Percentiles rank a stretch among this genome's conserved stretches.
These are phyloP conservation scores for Tetrahymena elliotti DNA, from an alignment of 73 alveolate species.

Conservation along the genomic window DNA sequence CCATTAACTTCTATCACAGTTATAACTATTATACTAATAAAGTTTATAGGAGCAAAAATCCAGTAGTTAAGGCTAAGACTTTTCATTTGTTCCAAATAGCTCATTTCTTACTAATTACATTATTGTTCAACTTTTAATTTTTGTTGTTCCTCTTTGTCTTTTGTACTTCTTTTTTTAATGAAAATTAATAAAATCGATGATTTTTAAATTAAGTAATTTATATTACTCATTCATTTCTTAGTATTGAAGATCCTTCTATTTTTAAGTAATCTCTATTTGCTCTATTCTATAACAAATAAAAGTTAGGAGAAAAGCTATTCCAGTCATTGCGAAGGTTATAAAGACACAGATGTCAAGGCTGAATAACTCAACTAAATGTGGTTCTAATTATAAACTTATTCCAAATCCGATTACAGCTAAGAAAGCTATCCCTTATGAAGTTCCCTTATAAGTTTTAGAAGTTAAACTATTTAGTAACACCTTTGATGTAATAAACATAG, in stretches of 20 bases:
- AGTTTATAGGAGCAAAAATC: neutral
- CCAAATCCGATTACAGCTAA: neutral
- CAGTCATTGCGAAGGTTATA: neutral
- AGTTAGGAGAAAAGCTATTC: neutral
- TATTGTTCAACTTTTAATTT: neutral
- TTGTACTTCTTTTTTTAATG: neutral
- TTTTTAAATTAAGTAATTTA: no score
- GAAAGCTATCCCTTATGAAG: neutral
- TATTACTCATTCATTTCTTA: neutral
- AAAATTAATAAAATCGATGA: neutral
- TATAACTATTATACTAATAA: neutral
- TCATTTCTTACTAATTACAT: neutral
- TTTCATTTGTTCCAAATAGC: neutral
- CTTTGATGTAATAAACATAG: neutral
- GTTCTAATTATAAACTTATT: neutral
- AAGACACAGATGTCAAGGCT: neutral
- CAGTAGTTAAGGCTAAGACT: neutral
- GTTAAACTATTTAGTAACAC: neutral
- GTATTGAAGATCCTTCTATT: neutral
- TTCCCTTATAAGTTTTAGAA: neutral
- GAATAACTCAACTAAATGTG: neutral
- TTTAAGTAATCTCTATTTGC: neutral
- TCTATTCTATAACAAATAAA: neutral
- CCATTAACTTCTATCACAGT: neutral
- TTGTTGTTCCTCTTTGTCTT: neutral